Base-by-base conservation (phyloP, 805 yeast genomes). In the Candida golubevii region DNA sequence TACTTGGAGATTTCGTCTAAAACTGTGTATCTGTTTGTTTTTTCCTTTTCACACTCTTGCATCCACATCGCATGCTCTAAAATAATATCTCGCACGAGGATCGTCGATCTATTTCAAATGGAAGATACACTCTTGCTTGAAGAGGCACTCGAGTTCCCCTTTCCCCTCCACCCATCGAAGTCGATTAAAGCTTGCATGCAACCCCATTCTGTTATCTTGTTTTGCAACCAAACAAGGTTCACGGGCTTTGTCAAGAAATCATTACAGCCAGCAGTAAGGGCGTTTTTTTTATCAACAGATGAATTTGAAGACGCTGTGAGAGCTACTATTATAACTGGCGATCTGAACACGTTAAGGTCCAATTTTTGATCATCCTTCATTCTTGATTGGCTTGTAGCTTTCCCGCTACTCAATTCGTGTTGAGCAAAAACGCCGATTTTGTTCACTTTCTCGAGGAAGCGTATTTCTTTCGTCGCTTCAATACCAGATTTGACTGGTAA, bases 301-400 rank as follows among this genome's bases (percentile, higher is more conserved):
- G 93, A 78, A 45, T 71, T 69, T 13, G 93, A 85, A 7, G 93
- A 83, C 0, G 99, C 99, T 1, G 99, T 93, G 41, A 93, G 69
- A 0, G 99, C 99, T 15, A 93, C 99, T 41, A 93, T 91, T 45
- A 93, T 93, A n/a, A 95, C 96, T 0, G 99, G 99, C 0, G 95
- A 84, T 51, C 88, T 77, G 64, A 88, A 88, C n/a, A 77, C 64
- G 9, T 71, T 66, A 26, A 77, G 62, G 53, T 85, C 88, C 7
- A 88, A 63, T 34, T 68, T 69, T 51, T 85, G 89, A 8, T 72
- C 75, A 9, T 68, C 70, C 27, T 58, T 58, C 6, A 69, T 45
- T 29, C 60, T 60, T 13, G 46, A 38, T 11, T 60, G 51, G 11
- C 59, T 60, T 41, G 45, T 62, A 38, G 46, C 48, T 42, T 44